Conservation (phyloP, 169 alveolate genomes). For the Eimeria praecox region DNA sequence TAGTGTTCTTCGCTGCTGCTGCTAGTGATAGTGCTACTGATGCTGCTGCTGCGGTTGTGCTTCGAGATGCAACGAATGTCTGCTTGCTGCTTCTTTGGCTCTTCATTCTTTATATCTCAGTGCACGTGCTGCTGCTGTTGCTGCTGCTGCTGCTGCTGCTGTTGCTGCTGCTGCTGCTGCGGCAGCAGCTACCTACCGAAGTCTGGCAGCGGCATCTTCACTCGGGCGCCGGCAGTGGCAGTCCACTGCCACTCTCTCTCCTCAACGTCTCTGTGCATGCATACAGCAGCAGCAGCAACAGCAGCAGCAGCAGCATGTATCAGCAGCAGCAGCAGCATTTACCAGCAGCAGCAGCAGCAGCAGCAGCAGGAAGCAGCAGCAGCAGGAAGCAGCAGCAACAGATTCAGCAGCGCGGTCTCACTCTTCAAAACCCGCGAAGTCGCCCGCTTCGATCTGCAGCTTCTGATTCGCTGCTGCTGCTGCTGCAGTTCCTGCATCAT, state of each 20-base stretch:
- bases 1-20: neutral
- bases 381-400: neutral
- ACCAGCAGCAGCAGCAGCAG: slow-evolving; percentile 4
- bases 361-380: neutral
- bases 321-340: neutral
- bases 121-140: neutral
- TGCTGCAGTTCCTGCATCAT: neutral
- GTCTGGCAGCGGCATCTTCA: slow-evolving; percentile 39
- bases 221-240: neutral
- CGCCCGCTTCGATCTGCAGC: neutral
- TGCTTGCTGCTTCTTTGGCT: too few relatives aligned
- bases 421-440: neutral
- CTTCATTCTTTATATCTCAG: too few relatives aligned
- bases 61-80: too few relatives aligned
- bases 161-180: neutral
- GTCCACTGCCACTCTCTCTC: slow-evolving; percentile 41
- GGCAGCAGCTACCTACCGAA: neutral
- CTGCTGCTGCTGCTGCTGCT: neutral
- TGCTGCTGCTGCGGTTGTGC: neutral
- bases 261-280: slow-evolving; percentile 39
- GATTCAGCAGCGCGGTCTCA: neutral
- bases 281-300: slow-evolving; percentile 9
- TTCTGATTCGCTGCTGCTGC: neutral
- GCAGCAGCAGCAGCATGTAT: neutral
- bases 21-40: neutral